phyloP scores from a whole-genome alignment of 768 basidiomycete genomes.

The Gloeopeniophorella convolvens region DNA sequence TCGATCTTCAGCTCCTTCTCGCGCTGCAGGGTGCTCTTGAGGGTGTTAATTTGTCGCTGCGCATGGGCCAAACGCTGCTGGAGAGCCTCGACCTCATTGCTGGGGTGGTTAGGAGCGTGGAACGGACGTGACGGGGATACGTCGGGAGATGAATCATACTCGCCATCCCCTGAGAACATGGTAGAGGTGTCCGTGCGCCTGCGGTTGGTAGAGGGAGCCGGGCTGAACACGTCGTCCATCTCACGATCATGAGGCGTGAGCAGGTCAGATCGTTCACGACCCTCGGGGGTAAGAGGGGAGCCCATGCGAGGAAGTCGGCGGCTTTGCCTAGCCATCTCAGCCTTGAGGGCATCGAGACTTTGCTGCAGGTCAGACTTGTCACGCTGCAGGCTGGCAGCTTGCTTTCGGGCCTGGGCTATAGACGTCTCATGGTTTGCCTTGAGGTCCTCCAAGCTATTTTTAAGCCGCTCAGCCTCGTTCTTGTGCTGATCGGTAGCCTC shows the following conservation, averaged over 20 bases:
- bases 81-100: conserved; percentile 74
- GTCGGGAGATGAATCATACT: conserved; percentile 52
- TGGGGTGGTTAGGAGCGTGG: conserved; percentile 67
- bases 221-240: conserved; percentile 61
- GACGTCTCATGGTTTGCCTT: conserved; percentile 93
- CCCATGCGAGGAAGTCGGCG: conserved; percentile 59
- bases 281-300: conserved; percentile 68
- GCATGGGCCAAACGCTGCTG: conserved; percentile 81
- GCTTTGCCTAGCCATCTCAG: conserved; percentile 60
- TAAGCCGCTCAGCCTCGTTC: conserved; percentile 73
- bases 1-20: conserved; percentile 81
- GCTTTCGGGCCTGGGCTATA: conserved; percentile 83
- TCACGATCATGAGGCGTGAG: conserved; percentile 53
- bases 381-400: conserved; percentile 78
- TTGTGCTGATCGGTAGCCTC: conserved; percentile 81
- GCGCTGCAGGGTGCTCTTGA: conserved; percentile 70
- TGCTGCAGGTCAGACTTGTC: conserved; percentile 92
- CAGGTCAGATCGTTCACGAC: conserved; percentile 24
- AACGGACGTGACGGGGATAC: conserved; percentile 55
- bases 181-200: conserved; percentile 48
- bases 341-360: conserved; percentile 67
- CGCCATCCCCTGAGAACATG: conserved; percentile 38
- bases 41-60: conserved; percentile 76
- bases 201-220: conserved; percentile 51
- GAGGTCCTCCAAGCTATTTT: conserved; percentile 57